A percentile compares a stretch with the other conserved stretches of the same genome.
These are phyloP conservation scores for Eucalyptus cloeziana DNA, from an alignment of 345 rosid species.

Conservation along the genomic window DNA sequence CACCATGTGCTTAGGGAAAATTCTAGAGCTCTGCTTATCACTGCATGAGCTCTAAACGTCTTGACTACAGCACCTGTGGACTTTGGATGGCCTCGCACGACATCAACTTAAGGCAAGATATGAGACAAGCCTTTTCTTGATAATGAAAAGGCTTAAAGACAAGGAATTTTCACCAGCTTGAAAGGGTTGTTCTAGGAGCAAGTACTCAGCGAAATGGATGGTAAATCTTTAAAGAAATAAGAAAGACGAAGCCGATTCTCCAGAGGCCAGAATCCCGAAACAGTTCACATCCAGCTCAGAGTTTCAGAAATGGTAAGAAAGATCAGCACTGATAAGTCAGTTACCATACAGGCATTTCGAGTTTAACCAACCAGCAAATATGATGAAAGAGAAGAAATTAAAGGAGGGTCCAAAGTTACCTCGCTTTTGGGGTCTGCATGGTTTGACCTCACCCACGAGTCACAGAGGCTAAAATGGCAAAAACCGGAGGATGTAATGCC, in stretches of 20 bases:
- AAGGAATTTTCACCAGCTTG: background rate
- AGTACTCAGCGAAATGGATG: background rate
- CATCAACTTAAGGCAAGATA: background rate
- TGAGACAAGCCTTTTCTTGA: background rate
- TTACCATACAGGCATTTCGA: background rate
- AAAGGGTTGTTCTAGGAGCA: background rate
- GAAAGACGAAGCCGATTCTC: background rate
- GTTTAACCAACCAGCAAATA: background rate
- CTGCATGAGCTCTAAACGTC: background rate
- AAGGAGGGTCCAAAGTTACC: slow-evolving; percentile 30
- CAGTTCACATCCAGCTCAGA: background rate
- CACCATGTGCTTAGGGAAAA: background rate
- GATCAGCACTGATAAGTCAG: background rate
- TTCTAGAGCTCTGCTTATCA: background rate
- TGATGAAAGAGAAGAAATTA: background rate
- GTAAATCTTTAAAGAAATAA: background rate
- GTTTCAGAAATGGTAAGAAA: background rate
- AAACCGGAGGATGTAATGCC: slow-evolving; percentile 1
- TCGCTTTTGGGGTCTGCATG: slow-evolving; percentile 89
- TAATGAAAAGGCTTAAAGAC: background rate
- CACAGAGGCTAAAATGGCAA: background rate
- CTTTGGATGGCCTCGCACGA: background rate
- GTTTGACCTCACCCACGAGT: slow-evolving; percentile 5
- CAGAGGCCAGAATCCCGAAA: background rate
- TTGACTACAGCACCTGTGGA: background rate